Base-by-base conservation (phyloP, 305 asterid genomes). In the Withania somnifera region DNA sequence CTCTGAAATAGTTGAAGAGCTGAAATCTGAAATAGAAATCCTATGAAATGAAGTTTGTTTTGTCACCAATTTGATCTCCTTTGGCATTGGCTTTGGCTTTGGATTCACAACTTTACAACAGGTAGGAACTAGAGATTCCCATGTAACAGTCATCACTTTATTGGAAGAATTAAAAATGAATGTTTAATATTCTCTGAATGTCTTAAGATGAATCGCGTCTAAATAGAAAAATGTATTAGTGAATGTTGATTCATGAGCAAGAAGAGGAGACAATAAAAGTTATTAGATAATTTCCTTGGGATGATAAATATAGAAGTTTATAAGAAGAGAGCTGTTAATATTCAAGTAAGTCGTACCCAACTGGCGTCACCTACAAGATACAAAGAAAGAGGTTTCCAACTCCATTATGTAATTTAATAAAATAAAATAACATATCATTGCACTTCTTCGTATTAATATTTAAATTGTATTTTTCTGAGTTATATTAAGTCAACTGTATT, bases 1-100 rank as follows among this genome's bases (percentile, higher is more conserved):
- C 53, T 82, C 85, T 2, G 87, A 80, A n/a, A 84, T 60, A 40
- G 84, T 81, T 17, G 85, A 85, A n/a, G 20, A 2, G 17, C 85
- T 85, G 1, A 82, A 26, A 78, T 85, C 87, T 6, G 84, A 40
- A 11, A 77, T 7, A 20, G 87, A 85, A 66, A 85, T 45, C 83
- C 87, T 68, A 9, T 79, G 85, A 82, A 82, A 64, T 58, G 87
- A 77, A 40, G 15, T 47, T 32, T 50, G 77, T 45, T 81, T 84
- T 14, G 47, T 8, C 24, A 38, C 80, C 11, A 6, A 78, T 75
- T 81, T 76, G 1, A 34, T 40, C 13, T 28, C 58, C 75, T 84
- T 75, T 56, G 56, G 2, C 61, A 53, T 75, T 56, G 56, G 2
- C 61, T 66, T 30, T 69, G 73, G 63, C 17, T 66, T 76, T 36